Evolutionary conservation across 768 basidiomycete species (phyloP).

Genomic region (Tricholoma bakamatsutake): DNA sequence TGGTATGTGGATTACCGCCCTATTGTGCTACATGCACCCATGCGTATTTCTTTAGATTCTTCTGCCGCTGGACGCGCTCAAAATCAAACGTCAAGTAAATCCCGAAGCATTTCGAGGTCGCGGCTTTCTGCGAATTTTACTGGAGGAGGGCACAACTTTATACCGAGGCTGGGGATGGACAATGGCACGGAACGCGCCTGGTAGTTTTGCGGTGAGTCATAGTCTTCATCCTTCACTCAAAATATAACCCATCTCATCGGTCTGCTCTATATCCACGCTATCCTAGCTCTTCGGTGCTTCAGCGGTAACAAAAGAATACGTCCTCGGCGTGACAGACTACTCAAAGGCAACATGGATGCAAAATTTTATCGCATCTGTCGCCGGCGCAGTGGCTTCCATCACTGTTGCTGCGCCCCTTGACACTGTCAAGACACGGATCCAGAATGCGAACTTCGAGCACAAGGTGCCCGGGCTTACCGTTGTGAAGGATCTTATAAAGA

Average conservation of each 20-base stretch:
- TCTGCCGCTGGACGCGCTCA: conserved; percentile 93
- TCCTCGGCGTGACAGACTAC: conserved; percentile 86
- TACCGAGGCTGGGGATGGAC: conserved; percentile 99
- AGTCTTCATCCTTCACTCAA: conserved; percentile 21
- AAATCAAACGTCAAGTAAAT: conserved; percentile 98
- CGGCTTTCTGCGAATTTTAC: conserved; percentile 81
- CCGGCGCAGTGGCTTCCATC: conserved; percentile 92
- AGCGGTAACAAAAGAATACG: conserved; percentile 89
- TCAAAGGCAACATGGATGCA: conserved; percentile 94
- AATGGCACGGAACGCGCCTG: conserved; percentile 95
- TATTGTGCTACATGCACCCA: neutral
- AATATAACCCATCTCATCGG: neutral
- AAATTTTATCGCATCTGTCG: conserved; percentile 94
- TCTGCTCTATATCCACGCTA: neutral
- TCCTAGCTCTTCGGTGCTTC: conserved; percentile 95
- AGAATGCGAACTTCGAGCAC: conserved; percentile 94
- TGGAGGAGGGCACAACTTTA: conserved; percentile 86
- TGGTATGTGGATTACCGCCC: conserved; percentile 43
- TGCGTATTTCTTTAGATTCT: conserved; percentile 49
- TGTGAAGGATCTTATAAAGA: conserved; percentile 76
- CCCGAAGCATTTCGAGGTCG: conserved; percentile 97
- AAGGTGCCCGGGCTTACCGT: conserved; percentile 79
- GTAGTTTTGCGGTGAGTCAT: conserved; percentile 81
- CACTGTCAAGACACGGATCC: conserved; percentile 94
- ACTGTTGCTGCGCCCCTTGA: conserved; percentile 95